Conservation (phyloP, 2,329 filamentous ascomycete genomes). For the Trichophyton mentagrophytes region DNA sequence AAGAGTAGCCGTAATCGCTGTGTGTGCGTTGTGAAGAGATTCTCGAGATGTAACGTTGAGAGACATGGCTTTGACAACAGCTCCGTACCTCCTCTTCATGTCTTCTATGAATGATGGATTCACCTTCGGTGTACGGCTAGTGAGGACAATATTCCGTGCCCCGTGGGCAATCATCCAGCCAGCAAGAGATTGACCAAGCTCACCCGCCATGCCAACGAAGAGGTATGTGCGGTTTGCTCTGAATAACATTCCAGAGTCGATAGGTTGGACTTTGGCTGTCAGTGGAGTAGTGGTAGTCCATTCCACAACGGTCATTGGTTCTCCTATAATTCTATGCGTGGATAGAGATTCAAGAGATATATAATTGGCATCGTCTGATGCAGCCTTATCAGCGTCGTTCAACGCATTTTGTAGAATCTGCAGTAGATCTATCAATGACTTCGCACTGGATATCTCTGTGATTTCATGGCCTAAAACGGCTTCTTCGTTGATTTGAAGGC, state of each 20-base stretch:
- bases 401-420: neutral
- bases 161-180: conserved; percentile 22
- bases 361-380: neutral
- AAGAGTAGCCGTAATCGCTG: conserved; percentile 8
- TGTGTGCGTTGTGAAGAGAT: neutral
- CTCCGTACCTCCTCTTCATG: neutral
- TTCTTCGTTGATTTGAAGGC: neutral
- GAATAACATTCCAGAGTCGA: neutral
- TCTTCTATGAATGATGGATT: conserved; percentile 12
- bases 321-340: neutral
- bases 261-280: neutral
- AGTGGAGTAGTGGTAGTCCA: neutral
- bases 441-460: neutral
- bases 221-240: conserved; percentile 20
- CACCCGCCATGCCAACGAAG: conserved; percentile 21
- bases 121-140: conserved; percentile 21
- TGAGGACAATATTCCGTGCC: conserved; percentile 19
- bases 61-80: neutral
- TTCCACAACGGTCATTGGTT: neutral
- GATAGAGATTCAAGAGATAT: neutral
- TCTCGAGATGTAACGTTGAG: neutral
- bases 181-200: conserved; percentile 20
- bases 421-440: neutral
- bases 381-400: neutral
- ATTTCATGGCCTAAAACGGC: neutral